Percentiles rank a stretch among this genome's conserved stretches.
These are phyloP conservation scores for Arabidopsis hybrid DNA, from an alignment of 441 rosid genomes.

Conservation along the genomic window DNA sequence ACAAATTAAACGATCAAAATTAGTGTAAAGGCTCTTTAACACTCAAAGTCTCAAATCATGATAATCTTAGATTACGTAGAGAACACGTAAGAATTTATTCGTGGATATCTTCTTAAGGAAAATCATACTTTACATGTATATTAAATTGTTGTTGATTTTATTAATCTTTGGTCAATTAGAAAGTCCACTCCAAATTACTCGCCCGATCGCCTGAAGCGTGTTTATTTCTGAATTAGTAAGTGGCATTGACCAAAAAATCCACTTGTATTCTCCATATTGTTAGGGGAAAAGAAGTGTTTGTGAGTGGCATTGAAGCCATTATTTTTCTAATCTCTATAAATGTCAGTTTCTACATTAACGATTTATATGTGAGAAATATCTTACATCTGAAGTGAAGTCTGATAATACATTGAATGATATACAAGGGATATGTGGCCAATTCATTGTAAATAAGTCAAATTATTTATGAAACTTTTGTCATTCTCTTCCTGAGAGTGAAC, in stretches of 20 bases:
- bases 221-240: neutral
- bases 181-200: neutral
- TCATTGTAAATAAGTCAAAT: no score
- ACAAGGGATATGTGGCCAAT: no score
- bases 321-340: neutral
- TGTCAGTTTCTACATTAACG: neutral
- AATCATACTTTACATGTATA: neutral
- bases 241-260: neutral
- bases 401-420: no score
- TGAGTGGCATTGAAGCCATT: slow-evolving; percentile 14
- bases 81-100: neutral
- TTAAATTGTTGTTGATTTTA: neutral
- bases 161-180: neutral
- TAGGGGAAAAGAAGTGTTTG: neutral
- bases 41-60: neutral
- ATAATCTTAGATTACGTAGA: neutral
- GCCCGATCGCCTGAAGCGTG: neutral
- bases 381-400: no score
- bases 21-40: neutral
- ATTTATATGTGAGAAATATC: no score
- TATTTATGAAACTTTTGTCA: no score
- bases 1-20: no score
- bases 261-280: neutral
- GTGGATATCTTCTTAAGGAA: neutral
- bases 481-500: no score